phyloP scores from a whole-genome alignment of 441 rosid genomes.

The Brassica balearica region DNA sequence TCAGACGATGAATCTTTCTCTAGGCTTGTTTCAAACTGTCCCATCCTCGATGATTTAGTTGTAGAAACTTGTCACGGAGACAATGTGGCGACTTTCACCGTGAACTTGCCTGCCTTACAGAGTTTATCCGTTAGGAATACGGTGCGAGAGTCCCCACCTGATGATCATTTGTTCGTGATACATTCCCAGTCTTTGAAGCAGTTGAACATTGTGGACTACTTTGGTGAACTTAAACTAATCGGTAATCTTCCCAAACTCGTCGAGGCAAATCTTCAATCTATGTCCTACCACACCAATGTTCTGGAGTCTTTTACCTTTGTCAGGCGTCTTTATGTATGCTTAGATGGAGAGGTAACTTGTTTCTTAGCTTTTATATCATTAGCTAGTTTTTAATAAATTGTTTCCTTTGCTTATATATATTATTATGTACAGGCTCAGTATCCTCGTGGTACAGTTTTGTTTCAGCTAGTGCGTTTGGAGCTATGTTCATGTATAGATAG shows the following conservation, averaged over 20 bases:
- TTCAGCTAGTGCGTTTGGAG: conserved; percentile 22
- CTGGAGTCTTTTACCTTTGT: background rate
- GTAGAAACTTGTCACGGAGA: background rate
- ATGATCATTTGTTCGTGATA: background rate
- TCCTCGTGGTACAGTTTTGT: conserved; percentile 11
- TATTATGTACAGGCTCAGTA: background rate
- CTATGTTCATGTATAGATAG: background rate
- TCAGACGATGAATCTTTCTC: conserved; percentile 18
- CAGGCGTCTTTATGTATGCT: background rate
- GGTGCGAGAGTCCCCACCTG: background rate
- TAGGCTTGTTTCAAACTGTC: background rate
- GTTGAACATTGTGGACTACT: background rate
- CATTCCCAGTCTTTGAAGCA: conserved; percentile 15
- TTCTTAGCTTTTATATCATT: background rate
- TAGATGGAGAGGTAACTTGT: background rate
- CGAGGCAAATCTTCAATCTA: background rate
- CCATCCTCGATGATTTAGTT: background rate
- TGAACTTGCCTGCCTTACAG: conserved; percentile 1
- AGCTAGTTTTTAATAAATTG: background rate
- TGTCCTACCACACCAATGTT: background rate
- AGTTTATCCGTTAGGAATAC: background rate
- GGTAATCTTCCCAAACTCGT: background rate
- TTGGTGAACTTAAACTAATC: background rate
- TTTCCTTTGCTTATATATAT: background rate
- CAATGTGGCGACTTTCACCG: background rate